These are phyloP conservation scores for Anaeromyces robustus DNA, from an alignment of 192 early-diverging fungal species.

Conservation along the genomic window DNA sequence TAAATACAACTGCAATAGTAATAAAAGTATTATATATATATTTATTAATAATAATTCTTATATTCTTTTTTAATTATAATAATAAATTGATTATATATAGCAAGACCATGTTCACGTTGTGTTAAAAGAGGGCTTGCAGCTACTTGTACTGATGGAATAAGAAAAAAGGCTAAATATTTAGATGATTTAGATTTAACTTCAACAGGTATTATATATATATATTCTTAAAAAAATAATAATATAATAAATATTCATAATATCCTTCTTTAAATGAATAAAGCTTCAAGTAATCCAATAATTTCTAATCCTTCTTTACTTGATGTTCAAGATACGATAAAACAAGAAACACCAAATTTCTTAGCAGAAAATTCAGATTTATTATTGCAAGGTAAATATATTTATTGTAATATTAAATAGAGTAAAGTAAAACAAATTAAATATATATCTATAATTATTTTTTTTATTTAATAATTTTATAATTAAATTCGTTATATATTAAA, in stretches of 20 bases:
- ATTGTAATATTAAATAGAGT: too few relatives aligned
- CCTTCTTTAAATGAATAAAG: not conserved
- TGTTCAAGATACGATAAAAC: constrained; percentile 1
- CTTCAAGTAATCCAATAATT: not conserved
- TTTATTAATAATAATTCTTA: too few relatives aligned
- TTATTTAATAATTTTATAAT: too few relatives aligned
- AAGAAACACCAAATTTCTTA: not conserved
- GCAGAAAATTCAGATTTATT: not conserved
- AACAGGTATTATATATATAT: constrained; percentile 6
- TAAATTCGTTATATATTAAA: too few relatives aligned
- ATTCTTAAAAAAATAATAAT: constrained; percentile 2
- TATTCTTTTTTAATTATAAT: too few relatives aligned
- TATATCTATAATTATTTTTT: too few relatives aligned
- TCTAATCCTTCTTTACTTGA: not conserved
- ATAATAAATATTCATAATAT: constrained; percentile 9
- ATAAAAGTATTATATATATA: too few relatives aligned
- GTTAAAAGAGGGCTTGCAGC: constrained; percentile 58
- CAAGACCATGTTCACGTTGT: constrained; percentile 74
- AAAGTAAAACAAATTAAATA: too few relatives aligned
- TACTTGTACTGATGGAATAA: constrained; percentile 65
- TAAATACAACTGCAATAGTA: too few relatives aligned
- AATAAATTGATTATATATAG: too few relatives aligned
- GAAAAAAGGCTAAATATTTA: constrained; percentile 88
- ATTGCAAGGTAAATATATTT: not conserved
- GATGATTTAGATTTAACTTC: constrained; percentile 37